Conservation (phyloP, 129 eudicot species). For the Tagetes patula region DNA sequence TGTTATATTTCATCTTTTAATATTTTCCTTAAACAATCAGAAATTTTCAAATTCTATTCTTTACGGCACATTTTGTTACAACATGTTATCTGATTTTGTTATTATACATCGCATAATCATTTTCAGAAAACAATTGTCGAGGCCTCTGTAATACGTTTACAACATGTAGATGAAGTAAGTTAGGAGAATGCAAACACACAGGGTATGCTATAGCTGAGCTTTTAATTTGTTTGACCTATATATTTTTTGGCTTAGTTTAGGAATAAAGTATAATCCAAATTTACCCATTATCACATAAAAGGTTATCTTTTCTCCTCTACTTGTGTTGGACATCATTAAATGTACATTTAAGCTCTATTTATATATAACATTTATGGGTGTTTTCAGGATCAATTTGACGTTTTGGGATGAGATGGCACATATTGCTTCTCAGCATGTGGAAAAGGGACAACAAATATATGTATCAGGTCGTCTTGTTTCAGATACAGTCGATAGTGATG, state of each 20-base stretch:
- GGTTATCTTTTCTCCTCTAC: not conserved
- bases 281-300: slow-evolving; percentile 1
- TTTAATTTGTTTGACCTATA: not conserved
- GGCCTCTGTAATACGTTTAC: not conserved
- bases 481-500: slow-evolving; percentile 72
- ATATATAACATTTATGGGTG: not conserved
- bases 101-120: not conserved
- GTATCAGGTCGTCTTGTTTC: slow-evolving; percentile 81
- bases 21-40: not conserved
- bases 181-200: not conserved
- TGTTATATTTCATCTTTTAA: not conserved
- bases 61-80: not conserved
- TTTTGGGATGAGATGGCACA: slow-evolving; percentile 97
- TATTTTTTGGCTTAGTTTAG: not conserved
- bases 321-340: not conserved
- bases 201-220: not conserved
- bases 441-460: slow-evolving; percentile 80
- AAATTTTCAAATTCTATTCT: not conserved
- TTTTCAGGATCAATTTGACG: slow-evolving; percentile 78
- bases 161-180: not conserved
- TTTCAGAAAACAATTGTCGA: not conserved
- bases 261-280: not conserved
- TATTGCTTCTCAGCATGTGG: slow-evolving; percentile 74
- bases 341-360: not conserved
- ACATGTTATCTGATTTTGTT: not conserved